phyloP scores from a whole-genome alignment of 495 filamentous ascomycete genomes.

The Daldinia caldariorum region DNA sequence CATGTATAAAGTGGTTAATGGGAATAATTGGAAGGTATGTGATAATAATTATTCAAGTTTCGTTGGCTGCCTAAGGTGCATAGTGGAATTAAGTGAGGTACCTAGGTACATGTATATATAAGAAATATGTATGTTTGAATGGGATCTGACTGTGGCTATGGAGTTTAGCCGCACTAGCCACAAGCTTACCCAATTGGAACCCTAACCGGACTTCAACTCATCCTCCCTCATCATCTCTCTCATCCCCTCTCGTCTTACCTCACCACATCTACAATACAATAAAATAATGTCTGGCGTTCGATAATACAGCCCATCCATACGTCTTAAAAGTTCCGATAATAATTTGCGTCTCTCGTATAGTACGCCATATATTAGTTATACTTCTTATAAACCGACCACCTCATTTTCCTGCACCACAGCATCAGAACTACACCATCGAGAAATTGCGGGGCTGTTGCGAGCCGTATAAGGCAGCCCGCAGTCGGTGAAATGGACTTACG shows the following conservation, averaged over 20 bases:
- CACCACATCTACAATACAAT: not conserved
- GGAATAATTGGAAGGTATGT: too few relatives aligned
- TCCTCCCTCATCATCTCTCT: not conserved
- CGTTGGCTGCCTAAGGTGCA: too few relatives aligned
- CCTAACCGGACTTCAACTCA: constrained; percentile 32
- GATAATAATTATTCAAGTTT: too few relatives aligned
- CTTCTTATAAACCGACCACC: too few relatives aligned
- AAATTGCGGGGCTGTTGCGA: not conserved
- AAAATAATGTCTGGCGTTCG: not conserved
- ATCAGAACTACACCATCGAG: not conserved
- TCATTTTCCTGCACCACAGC: too few relatives aligned
- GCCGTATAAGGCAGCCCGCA: not conserved
- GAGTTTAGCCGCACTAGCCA: not conserved
- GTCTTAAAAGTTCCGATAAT: not conserved
- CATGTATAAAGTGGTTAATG: too few relatives aligned
- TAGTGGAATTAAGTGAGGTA: too few relatives aligned
- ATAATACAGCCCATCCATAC: not conserved
- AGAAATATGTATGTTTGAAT: too few relatives aligned
- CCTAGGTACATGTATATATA: too few relatives aligned
- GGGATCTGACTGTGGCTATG: not conserved
- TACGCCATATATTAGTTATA: too few relatives aligned
- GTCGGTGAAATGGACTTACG: not conserved
- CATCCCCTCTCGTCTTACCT: not conserved
- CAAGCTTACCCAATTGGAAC: not conserved
- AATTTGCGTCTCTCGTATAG: not conserved